A percentile compares a stretch with the other conserved stretches of the same genome.
Evolutionary conservation across 2,329 filamentous ascomycete genomes (phyloP).

Genomic region (Claviceps maximensis): DNA sequence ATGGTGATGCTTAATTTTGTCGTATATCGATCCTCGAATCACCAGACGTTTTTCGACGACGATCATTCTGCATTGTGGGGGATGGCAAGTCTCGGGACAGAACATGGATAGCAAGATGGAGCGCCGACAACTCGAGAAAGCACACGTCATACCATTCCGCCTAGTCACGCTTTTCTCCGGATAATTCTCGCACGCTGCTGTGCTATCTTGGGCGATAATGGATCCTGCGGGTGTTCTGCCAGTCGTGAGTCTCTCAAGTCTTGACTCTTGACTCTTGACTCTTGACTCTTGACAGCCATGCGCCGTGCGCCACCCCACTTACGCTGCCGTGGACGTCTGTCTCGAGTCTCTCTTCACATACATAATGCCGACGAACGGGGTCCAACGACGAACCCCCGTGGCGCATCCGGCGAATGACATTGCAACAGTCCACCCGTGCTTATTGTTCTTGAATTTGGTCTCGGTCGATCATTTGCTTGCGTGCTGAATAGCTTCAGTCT

Average conservation of each 20-base stretch:
- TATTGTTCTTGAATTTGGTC: slow-evolving; percentile 8
- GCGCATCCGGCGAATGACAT: slow-evolving; percentile 11
- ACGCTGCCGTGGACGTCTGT: background rate
- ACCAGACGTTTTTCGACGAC: background rate
- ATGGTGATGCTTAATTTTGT: no score
- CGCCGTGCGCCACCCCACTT: background rate
- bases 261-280: background rate
- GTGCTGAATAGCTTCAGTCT: background rate
- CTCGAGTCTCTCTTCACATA: background rate
- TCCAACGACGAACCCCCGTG: slow-evolving; percentile 18
- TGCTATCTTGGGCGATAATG: background rate
- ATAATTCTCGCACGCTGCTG: background rate
- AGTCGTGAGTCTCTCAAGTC: background rate
- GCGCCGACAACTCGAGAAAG: background rate
- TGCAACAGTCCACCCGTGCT: slow-evolving; percentile 9
- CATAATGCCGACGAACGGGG: slow-evolving; percentile 15
- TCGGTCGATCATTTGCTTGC: slow-evolving; percentile 9
- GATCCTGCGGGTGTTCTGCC: background rate
- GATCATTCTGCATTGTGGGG: background rate
- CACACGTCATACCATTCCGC: background rate
- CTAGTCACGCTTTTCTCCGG: background rate
- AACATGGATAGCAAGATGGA: background rate
- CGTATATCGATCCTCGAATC: background rate
- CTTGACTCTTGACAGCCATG: background rate
- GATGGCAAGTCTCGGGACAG: background rate